These are phyloP conservation scores for Colletotrichum siamense DNA, from an alignment of 2,329 filamentous ascomycete genomes.

Conservation along the genomic window DNA sequence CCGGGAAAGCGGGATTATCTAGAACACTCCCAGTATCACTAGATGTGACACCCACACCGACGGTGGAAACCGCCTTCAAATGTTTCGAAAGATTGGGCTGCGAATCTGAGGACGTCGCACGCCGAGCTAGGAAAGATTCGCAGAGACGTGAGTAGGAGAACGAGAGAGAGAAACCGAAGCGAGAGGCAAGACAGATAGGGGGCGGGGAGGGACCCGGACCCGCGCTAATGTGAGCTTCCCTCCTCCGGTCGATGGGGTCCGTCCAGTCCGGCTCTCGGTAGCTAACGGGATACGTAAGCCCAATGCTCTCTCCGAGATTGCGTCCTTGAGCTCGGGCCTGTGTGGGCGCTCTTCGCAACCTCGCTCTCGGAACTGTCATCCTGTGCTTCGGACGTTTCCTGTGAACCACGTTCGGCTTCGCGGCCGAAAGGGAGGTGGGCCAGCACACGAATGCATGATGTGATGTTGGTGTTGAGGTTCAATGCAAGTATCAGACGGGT, in stretches of 20 bases:
- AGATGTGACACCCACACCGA: neutral
- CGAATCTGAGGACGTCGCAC: neutral
- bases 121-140: neutral
- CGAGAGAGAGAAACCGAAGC: neutral
- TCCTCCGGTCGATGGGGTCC: neutral
- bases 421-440: neutral
- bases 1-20: neutral
- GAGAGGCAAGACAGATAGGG: neutral
- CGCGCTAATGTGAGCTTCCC: neutral
- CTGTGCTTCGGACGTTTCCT: neutral
- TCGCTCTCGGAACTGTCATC: neutral
- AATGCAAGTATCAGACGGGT: neutral
- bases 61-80: neutral
- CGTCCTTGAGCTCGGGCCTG: neutral
- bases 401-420: neutral
- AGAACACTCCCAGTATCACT: neutral
- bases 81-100: neutral
- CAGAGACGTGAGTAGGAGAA: neutral
- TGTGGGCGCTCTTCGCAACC: neutral
- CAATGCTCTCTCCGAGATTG: neutral
- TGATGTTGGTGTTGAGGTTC: neutral
- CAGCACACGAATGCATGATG: neutral
- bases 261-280: neutral
- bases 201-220: neutral
- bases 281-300: neutral